phyloP scores from a whole-genome alignment of 2,329 filamentous ascomycete genomes.

The Microsporum audouinii region DNA sequence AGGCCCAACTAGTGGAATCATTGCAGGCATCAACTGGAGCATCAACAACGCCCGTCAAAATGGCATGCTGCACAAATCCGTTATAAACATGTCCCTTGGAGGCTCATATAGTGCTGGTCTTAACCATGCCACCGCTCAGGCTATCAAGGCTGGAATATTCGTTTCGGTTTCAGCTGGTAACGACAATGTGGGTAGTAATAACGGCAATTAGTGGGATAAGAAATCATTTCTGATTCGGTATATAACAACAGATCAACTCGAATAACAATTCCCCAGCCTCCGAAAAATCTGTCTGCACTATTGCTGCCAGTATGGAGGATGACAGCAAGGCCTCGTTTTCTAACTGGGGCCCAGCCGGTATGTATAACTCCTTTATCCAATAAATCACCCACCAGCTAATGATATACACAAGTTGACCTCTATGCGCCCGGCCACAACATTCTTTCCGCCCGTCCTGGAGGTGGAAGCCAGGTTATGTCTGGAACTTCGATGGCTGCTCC shows the following conservation, averaged over 20 bases:
- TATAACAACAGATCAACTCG: conserved; percentile 16
- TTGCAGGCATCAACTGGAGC: conserved; percentile 39
- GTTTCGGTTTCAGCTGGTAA: conserved; percentile 34
- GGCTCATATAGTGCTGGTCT: conserved; percentile 26
- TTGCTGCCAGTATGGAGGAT: conserved; percentile 27
- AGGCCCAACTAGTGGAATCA: conserved; percentile 35
- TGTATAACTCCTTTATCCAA: background rate
- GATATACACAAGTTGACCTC: conserved; percentile 36
- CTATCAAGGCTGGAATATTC: conserved; percentile 27
- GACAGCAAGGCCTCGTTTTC: conserved; percentile 30
- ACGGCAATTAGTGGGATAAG: background rate
- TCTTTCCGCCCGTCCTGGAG: conserved; percentile 38
- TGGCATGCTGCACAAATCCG: conserved; percentile 20
- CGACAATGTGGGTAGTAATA: conserved; percentile 17
- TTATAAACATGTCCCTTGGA: conserved; percentile 28
- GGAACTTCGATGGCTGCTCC: conserved; percentile 28
- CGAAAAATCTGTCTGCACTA: conserved; percentile 28
- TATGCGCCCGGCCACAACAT: conserved; percentile 46
- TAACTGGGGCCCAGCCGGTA: conserved; percentile 31
- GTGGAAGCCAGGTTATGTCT: conserved; percentile 34
- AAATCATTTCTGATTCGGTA: conserved; percentile 6
- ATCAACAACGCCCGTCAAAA: conserved; percentile 23
- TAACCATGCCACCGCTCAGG: conserved; percentile 30
- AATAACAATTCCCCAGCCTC: conserved; percentile 29
- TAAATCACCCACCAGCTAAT: background rate